These are phyloP conservation scores for Graphiopsis chlorocephala DNA, from an alignment of 2,329 filamentous ascomycete species.

Conservation along the genomic window DNA sequence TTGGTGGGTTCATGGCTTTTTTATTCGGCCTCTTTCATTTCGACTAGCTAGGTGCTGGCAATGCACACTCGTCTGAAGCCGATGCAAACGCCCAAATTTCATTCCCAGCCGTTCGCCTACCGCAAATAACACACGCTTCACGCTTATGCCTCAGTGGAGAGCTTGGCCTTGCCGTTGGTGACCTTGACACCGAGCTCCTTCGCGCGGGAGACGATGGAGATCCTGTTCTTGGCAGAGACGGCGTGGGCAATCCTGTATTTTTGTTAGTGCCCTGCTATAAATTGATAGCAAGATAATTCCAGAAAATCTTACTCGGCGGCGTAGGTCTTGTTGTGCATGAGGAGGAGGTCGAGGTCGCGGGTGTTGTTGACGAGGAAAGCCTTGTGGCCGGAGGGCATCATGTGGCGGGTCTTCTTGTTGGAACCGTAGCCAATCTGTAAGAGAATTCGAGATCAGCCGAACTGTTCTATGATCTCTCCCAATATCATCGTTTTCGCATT, in stretches of 20 bases:
- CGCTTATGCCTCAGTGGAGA: slow-evolving; percentile 80
- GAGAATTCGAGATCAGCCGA: slow-evolving; percentile 18
- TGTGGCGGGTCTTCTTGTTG: slow-evolving; percentile 99
- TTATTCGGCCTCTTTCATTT: slow-evolving; percentile 15
- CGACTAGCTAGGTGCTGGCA: slow-evolving; percentile 15
- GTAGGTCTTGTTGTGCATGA: slow-evolving; percentile 99
- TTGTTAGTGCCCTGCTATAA: slow-evolving; percentile 36
- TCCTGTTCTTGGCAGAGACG: slow-evolving; percentile 97
- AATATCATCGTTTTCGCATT: neutral
- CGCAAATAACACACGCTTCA: slow-evolving; percentile 28
- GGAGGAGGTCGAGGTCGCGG: slow-evolving; percentile 91
- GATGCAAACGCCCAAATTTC: slow-evolving; percentile 14
- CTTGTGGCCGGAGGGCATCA: slow-evolving; percentile 99
- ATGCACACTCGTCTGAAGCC: slow-evolving; percentile 15
- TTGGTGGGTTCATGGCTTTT: slow-evolving; percentile 26
- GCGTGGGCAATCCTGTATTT: slow-evolving; percentile 82
- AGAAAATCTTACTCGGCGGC: slow-evolving; percentile 82
- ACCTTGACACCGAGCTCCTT: slow-evolving; percentile 99
- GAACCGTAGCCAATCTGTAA: slow-evolving; percentile 92
- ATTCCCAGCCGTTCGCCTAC: slow-evolving; percentile 13
- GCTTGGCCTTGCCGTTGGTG: slow-evolving; percentile 98
- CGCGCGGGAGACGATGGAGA: slow-evolving; percentile 94
- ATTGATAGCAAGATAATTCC: neutral
- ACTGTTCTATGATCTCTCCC: slow-evolving; percentile 16
- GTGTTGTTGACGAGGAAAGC: slow-evolving; percentile 98